Evolutionary conservation across 345 rosid genomes (phyloP).

Genomic region (Ceriops decandra): DNA sequence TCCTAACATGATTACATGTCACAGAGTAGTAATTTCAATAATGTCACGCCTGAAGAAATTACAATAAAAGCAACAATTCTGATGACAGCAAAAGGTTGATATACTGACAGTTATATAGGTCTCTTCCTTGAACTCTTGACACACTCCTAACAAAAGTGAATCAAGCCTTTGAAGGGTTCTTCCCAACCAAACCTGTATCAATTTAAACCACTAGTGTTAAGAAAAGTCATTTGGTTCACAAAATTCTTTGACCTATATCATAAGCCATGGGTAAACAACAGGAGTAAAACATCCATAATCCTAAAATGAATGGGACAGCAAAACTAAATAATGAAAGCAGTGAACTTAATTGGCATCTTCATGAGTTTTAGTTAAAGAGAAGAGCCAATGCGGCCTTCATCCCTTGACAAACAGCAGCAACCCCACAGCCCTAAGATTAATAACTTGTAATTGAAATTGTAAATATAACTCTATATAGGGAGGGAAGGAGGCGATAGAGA

Average conservation of each 20-base stretch:
- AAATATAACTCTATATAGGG: no score
- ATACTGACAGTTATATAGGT: slow-evolving; percentile 76
- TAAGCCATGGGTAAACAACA: no score
- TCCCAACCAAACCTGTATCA: slow-evolving; percentile 88
- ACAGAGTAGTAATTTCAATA: background rate
- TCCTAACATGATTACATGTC: background rate
- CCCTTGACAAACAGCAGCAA: no score
- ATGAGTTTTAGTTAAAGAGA: no score
- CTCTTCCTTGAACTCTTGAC: slow-evolving; percentile 91
- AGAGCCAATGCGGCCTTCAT: no score
- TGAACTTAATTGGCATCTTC: no score
- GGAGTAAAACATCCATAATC: no score
- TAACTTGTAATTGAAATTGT: background rate
- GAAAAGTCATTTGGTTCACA: background rate
- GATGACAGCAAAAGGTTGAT: slow-evolving; percentile 16
- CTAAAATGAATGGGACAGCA: no score
- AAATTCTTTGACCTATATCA: no score
- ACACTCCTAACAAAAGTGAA: slow-evolving; percentile 85
- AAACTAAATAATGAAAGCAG: no score
- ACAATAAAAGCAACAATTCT: background rate
- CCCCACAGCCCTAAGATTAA: background rate
- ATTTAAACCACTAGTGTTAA: slow-evolving; percentile 14
- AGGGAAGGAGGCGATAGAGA: no score
- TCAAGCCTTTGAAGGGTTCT: slow-evolving; percentile 95
- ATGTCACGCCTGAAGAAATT: slow-evolving; percentile 3